Percentiles rank a stretch among this genome's conserved stretches.
Conservation (phyloP, 768 basidiomycete genomes). For the Termitomyces sp. region DNA sequence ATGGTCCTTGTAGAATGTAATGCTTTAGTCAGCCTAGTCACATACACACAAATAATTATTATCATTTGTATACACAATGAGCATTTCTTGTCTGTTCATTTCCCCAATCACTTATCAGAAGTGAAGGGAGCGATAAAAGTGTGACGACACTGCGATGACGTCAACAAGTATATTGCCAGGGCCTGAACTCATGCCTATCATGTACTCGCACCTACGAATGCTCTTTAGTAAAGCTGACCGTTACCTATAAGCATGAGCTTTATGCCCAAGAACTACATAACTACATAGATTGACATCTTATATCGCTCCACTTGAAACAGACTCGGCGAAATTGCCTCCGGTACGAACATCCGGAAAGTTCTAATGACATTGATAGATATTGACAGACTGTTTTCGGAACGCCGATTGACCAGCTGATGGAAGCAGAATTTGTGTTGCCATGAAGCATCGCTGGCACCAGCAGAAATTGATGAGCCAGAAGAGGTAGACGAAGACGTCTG, state of each 20-base stretch:
- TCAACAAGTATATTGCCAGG: neutral
- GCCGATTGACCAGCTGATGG: neutral
- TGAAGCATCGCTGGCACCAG: neutral
- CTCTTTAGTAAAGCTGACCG: neutral
- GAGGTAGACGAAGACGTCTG: neutral
- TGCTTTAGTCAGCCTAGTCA: conserved; percentile 7
- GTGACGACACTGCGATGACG: neutral
- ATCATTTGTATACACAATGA: neutral
- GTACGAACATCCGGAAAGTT: neutral
- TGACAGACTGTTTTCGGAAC: neutral
- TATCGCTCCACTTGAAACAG: neutral
- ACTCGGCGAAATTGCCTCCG: neutral
- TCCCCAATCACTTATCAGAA: neutral
- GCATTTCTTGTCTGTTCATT: neutral
- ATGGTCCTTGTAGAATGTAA: conserved; percentile 5
- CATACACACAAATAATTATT: conserved; percentile 8
- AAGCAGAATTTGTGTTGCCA: neutral
- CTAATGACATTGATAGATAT: neutral
- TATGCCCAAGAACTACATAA: neutral
- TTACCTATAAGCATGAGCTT: too few species aligned
- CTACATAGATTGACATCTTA: neutral
- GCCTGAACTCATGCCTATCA: neutral
- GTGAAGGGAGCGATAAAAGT: neutral
- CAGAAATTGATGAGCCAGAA: neutral
- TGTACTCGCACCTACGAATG: neutral